Conservation (phyloP, 2,329 filamentous ascomycete genomes). For the Trichophyton benhamiae region DNA sequence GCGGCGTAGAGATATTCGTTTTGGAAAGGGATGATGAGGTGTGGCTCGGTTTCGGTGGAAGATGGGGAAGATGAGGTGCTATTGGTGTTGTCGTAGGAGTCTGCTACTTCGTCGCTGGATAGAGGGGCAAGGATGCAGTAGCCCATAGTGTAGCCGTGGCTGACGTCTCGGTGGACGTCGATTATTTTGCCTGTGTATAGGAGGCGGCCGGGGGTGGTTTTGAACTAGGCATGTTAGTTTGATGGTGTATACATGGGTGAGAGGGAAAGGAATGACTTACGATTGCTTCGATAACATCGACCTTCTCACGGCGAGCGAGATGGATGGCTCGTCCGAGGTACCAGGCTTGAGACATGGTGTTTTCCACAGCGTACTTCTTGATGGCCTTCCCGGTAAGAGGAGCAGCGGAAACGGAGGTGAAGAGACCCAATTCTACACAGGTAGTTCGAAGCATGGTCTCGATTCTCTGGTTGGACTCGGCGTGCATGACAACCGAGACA, state of each 20-base stretch:
- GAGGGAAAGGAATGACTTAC: conserved; percentile 18
- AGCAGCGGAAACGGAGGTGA: conserved; percentile 13
- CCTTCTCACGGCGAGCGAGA: conserved; percentile 17
- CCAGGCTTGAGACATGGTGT: conserved; percentile 21
- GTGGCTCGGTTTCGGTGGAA: background rate
- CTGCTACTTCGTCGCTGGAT: conserved; percentile 10
- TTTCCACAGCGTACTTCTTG: conserved; percentile 18
- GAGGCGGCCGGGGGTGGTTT: conserved; percentile 23
- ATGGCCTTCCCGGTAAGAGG: conserved; percentile 16
- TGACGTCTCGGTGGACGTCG: conserved; percentile 28
- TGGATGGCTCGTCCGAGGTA: conserved; percentile 19
- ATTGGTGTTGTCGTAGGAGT: conserved; percentile 1
- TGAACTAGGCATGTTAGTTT: conserved; percentile 13
- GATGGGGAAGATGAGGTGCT: background rate
- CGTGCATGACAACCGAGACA: conserved; percentile 18
- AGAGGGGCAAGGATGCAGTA: conserved; percentile 21
- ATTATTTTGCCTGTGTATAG: conserved; percentile 36
- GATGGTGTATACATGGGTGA: background rate
- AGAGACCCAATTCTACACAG: conserved; percentile 18
- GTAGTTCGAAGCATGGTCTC: conserved; percentile 16
- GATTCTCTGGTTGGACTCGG: conserved; percentile 13
- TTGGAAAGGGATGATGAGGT: conserved; percentile 20
- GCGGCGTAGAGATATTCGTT: conserved; percentile 20
- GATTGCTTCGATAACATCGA: conserved; percentile 31
- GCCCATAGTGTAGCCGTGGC: conserved; percentile 30